Evolutionary conservation across 1,284 basidiomycete genomes (phyloP), one percentile per base, ranked within the genome.

Genomic region (Taiwanofungus camphoratus): DNA sequence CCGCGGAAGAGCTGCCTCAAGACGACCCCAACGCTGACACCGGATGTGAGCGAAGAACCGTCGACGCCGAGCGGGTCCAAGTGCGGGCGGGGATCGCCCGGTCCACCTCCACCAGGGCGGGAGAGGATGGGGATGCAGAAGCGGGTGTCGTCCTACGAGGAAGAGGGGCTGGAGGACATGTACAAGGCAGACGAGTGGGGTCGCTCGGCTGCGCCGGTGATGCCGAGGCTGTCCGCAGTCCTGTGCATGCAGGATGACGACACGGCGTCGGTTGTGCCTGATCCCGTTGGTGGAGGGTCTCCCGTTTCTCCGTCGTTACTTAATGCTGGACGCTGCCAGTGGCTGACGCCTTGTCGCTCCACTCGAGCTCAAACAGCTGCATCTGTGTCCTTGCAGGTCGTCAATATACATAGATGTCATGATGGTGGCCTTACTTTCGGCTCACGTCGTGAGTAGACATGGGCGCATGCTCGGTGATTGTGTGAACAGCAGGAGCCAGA

Each of bases 131-230:
- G 7, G 12, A 11, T 26, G 35, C 39, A 24, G 39, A 45, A 45
- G 39, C 24, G 33, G 33, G 44, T 45, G 19, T 45, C 44, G 44
- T 45, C 41, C 44, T 45, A 39, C 44, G 63, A 64, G 7, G 74
- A 78, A 40, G 36, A 34, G n/a, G 24, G 34, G 27, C 48, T 56
- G 39, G 60, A 60, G 36, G 71, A 81, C 57, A 65, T 85, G 11
- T 72, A 74, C 54, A 59, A 67, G 33, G 82, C 77, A 2, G 82
- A 85, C 56, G 81, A 83, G 43, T 85, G 82, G 82, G 82, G 84
- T 59, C 69, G 81, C 36, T 60, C 61, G 7, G 62, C 64, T 24
- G 55, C 60, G n/a, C 60, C 64, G 34, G 60, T 64, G 23, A 61
- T 63, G 31, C 53, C 57, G 36, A 63, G 59, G 49, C 55, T 65